phyloP scores from a whole-genome alignment of 1,139 yeast genomes.

The Saccharomyces pastorianus region DNA sequence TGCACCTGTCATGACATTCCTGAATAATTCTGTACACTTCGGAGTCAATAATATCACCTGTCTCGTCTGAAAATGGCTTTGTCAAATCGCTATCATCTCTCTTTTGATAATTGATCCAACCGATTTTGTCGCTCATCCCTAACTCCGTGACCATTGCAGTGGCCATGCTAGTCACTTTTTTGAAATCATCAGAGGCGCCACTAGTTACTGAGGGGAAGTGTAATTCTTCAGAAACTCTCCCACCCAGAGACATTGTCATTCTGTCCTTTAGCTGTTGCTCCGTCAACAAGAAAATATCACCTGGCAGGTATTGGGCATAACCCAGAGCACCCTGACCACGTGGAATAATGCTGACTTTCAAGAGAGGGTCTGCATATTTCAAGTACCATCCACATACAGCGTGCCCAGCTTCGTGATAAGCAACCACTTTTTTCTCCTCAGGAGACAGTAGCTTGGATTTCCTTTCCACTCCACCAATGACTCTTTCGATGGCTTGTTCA shows the following conservation, averaged over 20 bases:
- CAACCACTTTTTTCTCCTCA: slow-evolving; percentile 66
- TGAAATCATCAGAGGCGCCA: slow-evolving; percentile 77
- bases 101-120: slow-evolving; percentile 48
- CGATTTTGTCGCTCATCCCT: slow-evolving; percentile 69
- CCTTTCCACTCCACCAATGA: slow-evolving; percentile 72
- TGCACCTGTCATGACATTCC: slow-evolving; percentile 46
- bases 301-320: slow-evolving; percentile 75
- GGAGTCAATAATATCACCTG: slow-evolving; percentile 56
- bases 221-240: slow-evolving; percentile 70
- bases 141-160: slow-evolving; percentile 67
- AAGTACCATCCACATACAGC: slow-evolving; percentile 75
- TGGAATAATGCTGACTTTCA: slow-evolving; percentile 75
- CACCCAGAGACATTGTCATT: slow-evolving; percentile 77
- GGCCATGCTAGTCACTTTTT: slow-evolving; percentile 71
- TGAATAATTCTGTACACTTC: slow-evolving; percentile 60
- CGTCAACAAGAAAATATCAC: slow-evolving; percentile 60
- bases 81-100: slow-evolving; percentile 51
- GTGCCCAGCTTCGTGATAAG: slow-evolving; percentile 80
- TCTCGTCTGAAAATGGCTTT: slow-evolving; percentile 61
- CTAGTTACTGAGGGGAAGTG: slow-evolving; percentile 72
- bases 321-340: slow-evolving; percentile 82
- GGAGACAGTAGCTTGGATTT: slow-evolving; percentile 61
- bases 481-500: slow-evolving; percentile 76
- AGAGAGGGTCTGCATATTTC: slow-evolving; percentile 65
- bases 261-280: slow-evolving; percentile 61